Percentiles rank a stretch among this genome's conserved stretches.
These are phyloP conservation scores for Elongisporangium anandrum DNA, from an alignment of 352 stramenopile species.

Conservation along the genomic window DNA sequence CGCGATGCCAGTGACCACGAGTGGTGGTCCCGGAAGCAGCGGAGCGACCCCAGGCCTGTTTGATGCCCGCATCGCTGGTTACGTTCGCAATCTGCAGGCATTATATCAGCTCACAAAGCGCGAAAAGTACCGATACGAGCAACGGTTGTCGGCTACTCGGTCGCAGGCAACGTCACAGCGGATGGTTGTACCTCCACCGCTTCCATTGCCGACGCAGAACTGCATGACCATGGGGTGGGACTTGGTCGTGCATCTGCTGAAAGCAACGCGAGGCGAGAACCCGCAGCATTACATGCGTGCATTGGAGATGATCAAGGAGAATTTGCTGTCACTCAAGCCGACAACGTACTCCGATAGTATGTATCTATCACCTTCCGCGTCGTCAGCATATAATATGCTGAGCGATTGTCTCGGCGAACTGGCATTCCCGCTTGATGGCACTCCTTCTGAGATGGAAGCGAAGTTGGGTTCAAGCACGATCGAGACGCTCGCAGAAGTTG, in stretches of 20 bases:
- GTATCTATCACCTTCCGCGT: slow-evolving; percentile 75
- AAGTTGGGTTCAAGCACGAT: slow-evolving; percentile 50
- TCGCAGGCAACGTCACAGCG: slow-evolving; percentile 56
- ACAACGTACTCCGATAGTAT: slow-evolving; percentile 80
- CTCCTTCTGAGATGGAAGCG: slow-evolving; percentile 16
- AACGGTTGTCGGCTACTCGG: slow-evolving; percentile 49
- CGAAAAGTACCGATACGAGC: slow-evolving; percentile 75
- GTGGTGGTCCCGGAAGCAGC: slow-evolving; percentile 14
- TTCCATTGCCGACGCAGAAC: slow-evolving; percentile 80
- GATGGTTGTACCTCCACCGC: slow-evolving; percentile 60
- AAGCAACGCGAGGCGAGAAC: slow-evolving; percentile 61
- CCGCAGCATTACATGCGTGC: slow-evolving; percentile 61
- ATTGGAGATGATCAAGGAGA: slow-evolving; percentile 73
- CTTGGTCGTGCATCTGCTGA: slow-evolving; percentile 65
- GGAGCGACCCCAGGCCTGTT: slow-evolving; percentile 41
- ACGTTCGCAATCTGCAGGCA: slow-evolving; percentile 67
- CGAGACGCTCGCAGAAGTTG: slow-evolving; percentile 73
- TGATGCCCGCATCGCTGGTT: slow-evolving; percentile 59
- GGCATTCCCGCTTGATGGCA: slow-evolving; percentile 14
- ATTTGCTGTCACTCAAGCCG: slow-evolving; percentile 61
- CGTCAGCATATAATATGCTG: slow-evolving; percentile 66
- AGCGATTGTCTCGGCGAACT: slow-evolving; percentile 64
- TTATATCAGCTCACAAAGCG: slow-evolving; percentile 80
- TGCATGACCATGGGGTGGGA: slow-evolving; percentile 84
- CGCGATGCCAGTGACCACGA: slow-evolving; percentile 13